These are phyloP conservation scores for Salix purpurea DNA, from an alignment of 345 rosid genomes.

Conservation along the genomic window DNA sequence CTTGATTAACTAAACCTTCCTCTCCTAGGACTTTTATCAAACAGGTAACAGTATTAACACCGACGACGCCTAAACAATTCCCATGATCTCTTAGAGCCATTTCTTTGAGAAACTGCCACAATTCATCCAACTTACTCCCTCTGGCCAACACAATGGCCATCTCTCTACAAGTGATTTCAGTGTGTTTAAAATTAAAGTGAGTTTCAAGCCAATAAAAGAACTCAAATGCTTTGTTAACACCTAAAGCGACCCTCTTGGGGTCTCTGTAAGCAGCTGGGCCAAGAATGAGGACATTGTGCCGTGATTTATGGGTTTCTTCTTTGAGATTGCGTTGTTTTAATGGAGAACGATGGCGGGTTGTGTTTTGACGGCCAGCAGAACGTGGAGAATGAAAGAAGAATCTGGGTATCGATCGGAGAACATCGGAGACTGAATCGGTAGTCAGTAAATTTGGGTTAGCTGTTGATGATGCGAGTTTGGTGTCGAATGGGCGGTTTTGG, in stretches of 20 bases:
- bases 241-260: constrained; percentile 46
- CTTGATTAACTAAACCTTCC: constrained; percentile 76
- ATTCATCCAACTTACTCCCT: constrained; percentile 47
- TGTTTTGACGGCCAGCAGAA: constrained; percentile 69
- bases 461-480: constrained; percentile 43
- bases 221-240: constrained; percentile 56
- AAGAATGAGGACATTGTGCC: constrained; percentile 36
- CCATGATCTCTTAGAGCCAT: constrained; percentile 24
- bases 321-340: constrained; percentile 56
- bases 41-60: constrained; percentile 55
- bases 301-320: constrained; percentile 35
- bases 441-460: constrained; percentile 25
- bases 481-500: constrained; percentile 60
- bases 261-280: constrained; percentile 80
- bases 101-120: constrained; percentile 69
- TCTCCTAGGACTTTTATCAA: constrained; percentile 93
- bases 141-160: constrained; percentile 65
- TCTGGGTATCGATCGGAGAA: constrained; percentile 62
- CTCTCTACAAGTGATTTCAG: constrained; percentile 67
- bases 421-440: constrained; percentile 43
- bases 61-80: constrained; percentile 26
- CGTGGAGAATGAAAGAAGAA: constrained; percentile 69
- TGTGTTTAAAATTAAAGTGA: constrained; percentile 43
- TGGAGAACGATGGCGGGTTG: constrained; percentile 70
- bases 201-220: constrained; percentile 51